A percentile compares a stretch with the other conserved stretches of the same genome.
Evolutionary conservation across 192 early-diverging fungal genomes (phyloP).

Genomic region (Coemansia sp.): DNA sequence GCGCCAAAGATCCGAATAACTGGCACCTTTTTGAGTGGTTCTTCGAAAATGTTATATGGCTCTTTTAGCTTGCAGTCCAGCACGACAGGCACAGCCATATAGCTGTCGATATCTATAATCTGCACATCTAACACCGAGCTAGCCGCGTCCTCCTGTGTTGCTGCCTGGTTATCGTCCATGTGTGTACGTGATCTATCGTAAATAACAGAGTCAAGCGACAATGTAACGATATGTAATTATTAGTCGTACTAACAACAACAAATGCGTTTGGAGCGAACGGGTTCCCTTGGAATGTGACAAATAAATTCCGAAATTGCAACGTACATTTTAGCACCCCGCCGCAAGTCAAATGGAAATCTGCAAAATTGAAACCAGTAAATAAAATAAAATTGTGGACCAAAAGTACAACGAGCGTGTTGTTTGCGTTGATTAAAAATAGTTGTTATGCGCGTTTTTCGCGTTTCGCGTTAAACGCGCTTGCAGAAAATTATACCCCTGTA

Average conservation of each 20-base stretch:
- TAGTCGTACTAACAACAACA: background rate
- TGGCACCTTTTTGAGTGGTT: slow-evolving; percentile 40
- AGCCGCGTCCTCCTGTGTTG: background rate
- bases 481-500: too few relatives aligned
- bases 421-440: too few relatives aligned
- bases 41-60: slow-evolving; percentile 38
- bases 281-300: too few relatives aligned
- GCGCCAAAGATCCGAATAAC: slow-evolving; percentile 82
- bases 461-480: too few relatives aligned
- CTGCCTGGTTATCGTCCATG: background rate
- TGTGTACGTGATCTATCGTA: background rate
- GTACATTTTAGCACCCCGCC: too few relatives aligned
- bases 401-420: too few relatives aligned
- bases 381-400: too few relatives aligned
- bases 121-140: slow-evolving; percentile 44
- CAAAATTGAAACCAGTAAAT: too few relatives aligned
- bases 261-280: too few relatives aligned
- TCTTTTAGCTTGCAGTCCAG: slow-evolving; percentile 20
- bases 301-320: too few relatives aligned
- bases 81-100: slow-evolving; percentile 38
- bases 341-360: too few relatives aligned
- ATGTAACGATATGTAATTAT: background rate
- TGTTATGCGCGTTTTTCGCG: too few relatives aligned
- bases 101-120: slow-evolving; percentile 68
- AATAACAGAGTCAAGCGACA: background rate